phyloP scores from a whole-genome alignment of 805 yeast genomes.

The Lipomyces yamadae region DNA sequence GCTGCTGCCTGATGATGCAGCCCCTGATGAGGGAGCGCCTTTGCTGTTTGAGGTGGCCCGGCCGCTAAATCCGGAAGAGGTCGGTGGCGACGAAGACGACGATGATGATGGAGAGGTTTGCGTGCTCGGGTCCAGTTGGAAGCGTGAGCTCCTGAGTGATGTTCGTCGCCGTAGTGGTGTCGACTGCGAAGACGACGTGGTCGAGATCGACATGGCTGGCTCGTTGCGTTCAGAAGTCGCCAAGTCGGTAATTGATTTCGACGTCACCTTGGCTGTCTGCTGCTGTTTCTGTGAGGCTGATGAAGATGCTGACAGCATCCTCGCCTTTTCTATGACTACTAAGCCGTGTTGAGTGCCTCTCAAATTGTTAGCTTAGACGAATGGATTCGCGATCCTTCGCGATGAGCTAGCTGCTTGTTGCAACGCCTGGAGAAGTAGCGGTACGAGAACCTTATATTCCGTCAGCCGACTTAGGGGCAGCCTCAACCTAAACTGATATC shows the following conservation, averaged over 20 bases:
- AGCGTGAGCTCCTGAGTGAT: not conserved
- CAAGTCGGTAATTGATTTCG: not conserved
- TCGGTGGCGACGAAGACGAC: not conserved
- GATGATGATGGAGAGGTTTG: not conserved
- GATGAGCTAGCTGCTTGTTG: not conserved
- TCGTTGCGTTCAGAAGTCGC: not conserved
- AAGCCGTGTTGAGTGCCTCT: not conserved
- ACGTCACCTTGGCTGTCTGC: not conserved
- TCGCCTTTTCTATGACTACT: not conserved
- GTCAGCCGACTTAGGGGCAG: not conserved
- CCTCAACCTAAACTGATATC: no score
- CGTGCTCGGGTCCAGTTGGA: not conserved
- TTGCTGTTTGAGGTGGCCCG: not conserved
- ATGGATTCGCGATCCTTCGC: not conserved
- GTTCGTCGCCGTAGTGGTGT: conserved; percentile 1
- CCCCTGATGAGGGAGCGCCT: not conserved
- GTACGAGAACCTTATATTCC: not conserved
- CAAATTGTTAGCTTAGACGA: not conserved
- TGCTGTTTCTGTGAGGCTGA: conserved; percentile 1
- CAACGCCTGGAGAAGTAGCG: not conserved
- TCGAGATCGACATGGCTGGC: conserved; percentile 8
- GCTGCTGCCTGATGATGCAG: not conserved
- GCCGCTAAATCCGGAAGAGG: not conserved
- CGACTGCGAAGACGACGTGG: not conserved
- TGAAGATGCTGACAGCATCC: not conserved